phyloP scores from a whole-genome alignment of 176 grass and related monocot species.

The Luzula sylvatica region DNA sequence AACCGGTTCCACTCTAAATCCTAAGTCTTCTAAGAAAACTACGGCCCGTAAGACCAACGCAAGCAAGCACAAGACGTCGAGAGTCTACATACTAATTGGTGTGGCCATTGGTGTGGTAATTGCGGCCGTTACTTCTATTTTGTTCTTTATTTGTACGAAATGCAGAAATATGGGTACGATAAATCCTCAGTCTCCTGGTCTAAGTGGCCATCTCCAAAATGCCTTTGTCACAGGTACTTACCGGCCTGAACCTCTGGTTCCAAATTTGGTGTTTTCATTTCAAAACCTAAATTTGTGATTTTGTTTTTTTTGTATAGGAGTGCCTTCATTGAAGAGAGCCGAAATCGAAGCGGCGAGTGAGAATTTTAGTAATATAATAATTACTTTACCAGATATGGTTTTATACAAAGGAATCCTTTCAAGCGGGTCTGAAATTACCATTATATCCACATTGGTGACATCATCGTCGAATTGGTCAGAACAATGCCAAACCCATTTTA shows the following conservation, averaged over 20 bases:
- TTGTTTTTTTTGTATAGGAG: slow-evolving; percentile 32
- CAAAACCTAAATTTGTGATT: slow-evolving; percentile 16
- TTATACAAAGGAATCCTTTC: slow-evolving; percentile 91
- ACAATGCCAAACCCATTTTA: slow-evolving; percentile 50
- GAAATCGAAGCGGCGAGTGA: slow-evolving; percentile 81
- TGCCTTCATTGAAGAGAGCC: slow-evolving; percentile 38
- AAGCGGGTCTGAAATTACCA: slow-evolving; percentile 73
- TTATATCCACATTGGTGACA: slow-evolving; percentile 36
- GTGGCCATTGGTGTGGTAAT: slow-evolving; percentile 24
- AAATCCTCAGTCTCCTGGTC: slow-evolving; percentile 48
- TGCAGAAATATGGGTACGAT: slow-evolving; percentile 33
- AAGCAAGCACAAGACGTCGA: slow-evolving; percentile 1
- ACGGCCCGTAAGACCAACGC: no score
- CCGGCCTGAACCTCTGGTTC: no score
- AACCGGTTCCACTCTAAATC: background rate
- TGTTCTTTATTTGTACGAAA: slow-evolving; percentile 30
- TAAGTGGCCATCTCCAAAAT: slow-evolving; percentile 45
- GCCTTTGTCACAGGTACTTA: slow-evolving; percentile 44
- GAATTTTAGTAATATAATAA: slow-evolving; percentile 82
- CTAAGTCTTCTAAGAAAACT: no score
- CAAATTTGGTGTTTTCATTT: slow-evolving; percentile 1
- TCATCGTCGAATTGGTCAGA: slow-evolving; percentile 41
- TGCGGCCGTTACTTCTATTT: slow-evolving; percentile 14
- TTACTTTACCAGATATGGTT: slow-evolving; percentile 31
- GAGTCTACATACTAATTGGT: slow-evolving; percentile 33